Conservation (phyloP, 192 early-diverging fungal species). For the Linnemannia elongata region DNA sequence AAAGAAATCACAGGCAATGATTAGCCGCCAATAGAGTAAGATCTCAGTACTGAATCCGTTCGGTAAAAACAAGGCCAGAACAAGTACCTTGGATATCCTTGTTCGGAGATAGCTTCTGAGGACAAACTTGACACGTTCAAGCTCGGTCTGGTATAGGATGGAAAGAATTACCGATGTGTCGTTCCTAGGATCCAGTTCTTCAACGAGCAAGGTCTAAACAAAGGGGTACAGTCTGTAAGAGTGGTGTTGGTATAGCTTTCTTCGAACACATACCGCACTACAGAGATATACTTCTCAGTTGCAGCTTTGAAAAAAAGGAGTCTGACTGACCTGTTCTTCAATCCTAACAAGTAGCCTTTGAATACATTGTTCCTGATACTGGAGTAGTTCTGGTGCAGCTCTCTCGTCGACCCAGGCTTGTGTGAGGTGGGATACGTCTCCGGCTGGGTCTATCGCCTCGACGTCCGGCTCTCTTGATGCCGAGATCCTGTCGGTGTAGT, state of each 20-base stretch:
- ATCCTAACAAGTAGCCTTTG: conserved; percentile 66
- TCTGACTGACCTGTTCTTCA: conserved; percentile 64
- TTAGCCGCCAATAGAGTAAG: no score
- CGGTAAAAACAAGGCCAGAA: no score
- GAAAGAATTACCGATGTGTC: conserved; percentile 64
- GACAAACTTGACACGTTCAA: conserved; percentile 77
- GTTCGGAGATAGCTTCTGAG: conserved; percentile 73
- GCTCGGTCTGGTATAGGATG: conserved; percentile 74
- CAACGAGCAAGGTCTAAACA: conserved; percentile 49
- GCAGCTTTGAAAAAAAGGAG: no score
- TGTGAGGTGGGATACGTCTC: conserved; percentile 62
- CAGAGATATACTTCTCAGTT: background rate
- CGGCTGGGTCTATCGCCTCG: conserved; percentile 18
- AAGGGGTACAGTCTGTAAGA: background rate
- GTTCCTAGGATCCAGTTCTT: conserved; percentile 46
- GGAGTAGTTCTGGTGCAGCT: conserved; percentile 73
- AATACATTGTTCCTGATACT: conserved; percentile 61
- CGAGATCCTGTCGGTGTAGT: conserved; percentile 19
- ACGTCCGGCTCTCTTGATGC: conserved; percentile 23
- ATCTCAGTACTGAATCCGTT: background rate
- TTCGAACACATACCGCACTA: background rate
- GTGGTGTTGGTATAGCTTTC: background rate
- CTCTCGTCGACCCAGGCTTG: conserved; percentile 80
- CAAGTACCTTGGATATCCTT: conserved; percentile 70
- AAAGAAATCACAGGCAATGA: background rate